Evolutionary conservation across 345 rosid genomes (phyloP).

Genomic region (Camelina hispida): DNA sequence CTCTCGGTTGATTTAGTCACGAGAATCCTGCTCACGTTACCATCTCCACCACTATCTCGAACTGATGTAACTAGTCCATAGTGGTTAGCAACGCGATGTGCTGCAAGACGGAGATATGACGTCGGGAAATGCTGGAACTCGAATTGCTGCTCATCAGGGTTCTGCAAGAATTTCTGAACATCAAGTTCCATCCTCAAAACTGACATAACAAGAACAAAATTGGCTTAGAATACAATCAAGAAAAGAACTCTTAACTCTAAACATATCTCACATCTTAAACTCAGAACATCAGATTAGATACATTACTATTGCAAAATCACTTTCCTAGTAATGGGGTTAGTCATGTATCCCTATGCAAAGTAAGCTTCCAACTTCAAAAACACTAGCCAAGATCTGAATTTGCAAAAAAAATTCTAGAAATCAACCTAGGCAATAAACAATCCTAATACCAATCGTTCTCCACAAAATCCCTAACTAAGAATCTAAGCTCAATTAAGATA

Average conservation of each 20-base stretch:
- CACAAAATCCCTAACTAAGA: neutral
- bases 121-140: slow-evolving; percentile 93
- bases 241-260: neutral
- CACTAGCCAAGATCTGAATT: neutral
- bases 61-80: slow-evolving; percentile 82
- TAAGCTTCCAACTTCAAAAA: slow-evolving; percentile 21
- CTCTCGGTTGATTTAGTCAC: slow-evolving; percentile 65
- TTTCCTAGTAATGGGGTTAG: neutral
- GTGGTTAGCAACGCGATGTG: slow-evolving; percentile 92
- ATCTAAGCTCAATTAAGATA: slow-evolving; percentile 12
- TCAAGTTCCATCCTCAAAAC: slow-evolving; percentile 94
- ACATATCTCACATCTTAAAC: slow-evolving; percentile 6
- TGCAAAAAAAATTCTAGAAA: neutral
- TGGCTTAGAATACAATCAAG: neutral
- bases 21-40: slow-evolving; percentile 61
- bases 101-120: slow-evolving; percentile 90
- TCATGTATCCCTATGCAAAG: neutral
- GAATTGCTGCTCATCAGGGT: slow-evolving; percentile 68
- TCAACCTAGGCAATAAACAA: neutral
- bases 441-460: neutral
- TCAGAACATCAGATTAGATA: neutral
- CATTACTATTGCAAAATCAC: neutral
- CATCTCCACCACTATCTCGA: slow-evolving; percentile 69
- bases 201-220: slow-evolving; percentile 35
- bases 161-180: slow-evolving; percentile 77